These are phyloP conservation scores for Lactifluus rugatus DNA, from an alignment of 768 basidiomycete genomes.

Conservation along the genomic window DNA sequence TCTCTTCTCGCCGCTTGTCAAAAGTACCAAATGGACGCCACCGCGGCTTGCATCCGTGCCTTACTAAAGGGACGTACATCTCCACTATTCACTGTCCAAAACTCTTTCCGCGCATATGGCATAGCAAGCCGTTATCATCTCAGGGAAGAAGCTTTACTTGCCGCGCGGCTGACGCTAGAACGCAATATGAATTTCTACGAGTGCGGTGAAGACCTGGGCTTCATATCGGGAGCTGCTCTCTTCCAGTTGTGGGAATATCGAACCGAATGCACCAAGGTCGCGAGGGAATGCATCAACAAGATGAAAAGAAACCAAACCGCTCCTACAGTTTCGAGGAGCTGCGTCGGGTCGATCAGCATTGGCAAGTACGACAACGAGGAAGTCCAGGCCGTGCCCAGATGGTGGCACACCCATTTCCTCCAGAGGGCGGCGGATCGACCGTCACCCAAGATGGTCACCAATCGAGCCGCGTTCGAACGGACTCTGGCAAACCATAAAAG, in stretches of 20 bases:
- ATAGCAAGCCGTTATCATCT: conserved; percentile 6
- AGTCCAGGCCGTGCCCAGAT: background rate
- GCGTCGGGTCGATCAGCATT: background rate
- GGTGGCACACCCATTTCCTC: conserved; percentile 6
- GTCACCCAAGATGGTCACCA: background rate
- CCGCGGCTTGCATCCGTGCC: background rate
- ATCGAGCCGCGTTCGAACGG: conserved; percentile 4
- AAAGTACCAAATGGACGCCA: conserved; percentile 8
- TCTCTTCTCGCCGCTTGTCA: conserved; percentile 4
- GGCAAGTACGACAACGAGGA: background rate
- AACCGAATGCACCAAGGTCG: background rate
- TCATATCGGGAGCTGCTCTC: conserved; percentile 2
- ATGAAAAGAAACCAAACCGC: background rate
- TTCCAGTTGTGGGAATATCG: background rate
- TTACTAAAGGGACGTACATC: background rate
- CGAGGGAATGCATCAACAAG: background rate
- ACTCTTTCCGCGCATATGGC: conserved; percentile 1
- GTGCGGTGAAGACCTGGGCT: background rate
- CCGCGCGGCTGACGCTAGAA: background rate
- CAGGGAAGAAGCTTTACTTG: background rate
- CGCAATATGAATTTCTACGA: background rate
- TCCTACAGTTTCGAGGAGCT: background rate
- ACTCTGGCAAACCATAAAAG: background rate
- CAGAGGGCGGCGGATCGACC: background rate
- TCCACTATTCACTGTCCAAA: background rate